Percentiles rank a stretch among this genome's conserved stretches.
phyloP scores from a whole-genome alignment of 1,284 basidiomycete genomes.

The Wolfiporia cocos region DNA sequence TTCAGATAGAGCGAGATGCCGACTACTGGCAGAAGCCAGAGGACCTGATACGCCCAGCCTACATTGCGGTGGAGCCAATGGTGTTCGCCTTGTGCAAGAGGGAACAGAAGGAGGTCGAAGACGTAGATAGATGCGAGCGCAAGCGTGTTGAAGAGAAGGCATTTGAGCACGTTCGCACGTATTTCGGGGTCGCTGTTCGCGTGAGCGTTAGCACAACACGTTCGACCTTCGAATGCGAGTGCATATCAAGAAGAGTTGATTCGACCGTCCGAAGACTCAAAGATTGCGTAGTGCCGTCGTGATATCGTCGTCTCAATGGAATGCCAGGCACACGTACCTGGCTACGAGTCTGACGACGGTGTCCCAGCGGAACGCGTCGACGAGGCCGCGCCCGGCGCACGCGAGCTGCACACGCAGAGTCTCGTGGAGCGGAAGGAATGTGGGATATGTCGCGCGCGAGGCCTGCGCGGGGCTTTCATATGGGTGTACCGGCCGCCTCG shows the following conservation, averaged over 20 bases:
- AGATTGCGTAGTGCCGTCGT: background rate
- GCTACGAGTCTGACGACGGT: conserved; percentile 48
- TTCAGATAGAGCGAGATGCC: conserved; percentile 71
- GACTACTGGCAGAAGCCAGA: conserved; percentile 74
- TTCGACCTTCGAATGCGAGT: too few relatives aligned
- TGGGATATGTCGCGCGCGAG: conserved; percentile 2
- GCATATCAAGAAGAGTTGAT: too few relatives aligned
- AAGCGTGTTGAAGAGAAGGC: conserved; percentile 60
- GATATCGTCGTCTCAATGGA: background rate
- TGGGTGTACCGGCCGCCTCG: background rate
- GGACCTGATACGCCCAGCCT: conserved; percentile 64
- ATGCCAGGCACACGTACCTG: conserved; percentile 27
- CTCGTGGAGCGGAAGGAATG: conserved; percentile 56
- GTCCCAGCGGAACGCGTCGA: conserved; percentile 71
- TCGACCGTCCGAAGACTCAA: too few relatives aligned
- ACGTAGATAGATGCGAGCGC: conserved; percentile 66
- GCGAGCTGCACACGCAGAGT: conserved; percentile 51
- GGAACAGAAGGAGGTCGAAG: conserved; percentile 66
- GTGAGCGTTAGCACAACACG: background rate
- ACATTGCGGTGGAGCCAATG: conserved; percentile 67
- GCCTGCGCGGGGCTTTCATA: too few relatives aligned
- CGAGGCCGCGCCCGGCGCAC: conserved; percentile 54
- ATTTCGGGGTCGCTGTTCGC: conserved; percentile 74
- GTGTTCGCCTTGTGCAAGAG: conserved; percentile 55
- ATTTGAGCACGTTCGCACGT: conserved; percentile 66